Evolutionary conservation across 495 filamentous ascomycete species (phyloP).

Genomic region (Penicillium cinerascens): DNA sequence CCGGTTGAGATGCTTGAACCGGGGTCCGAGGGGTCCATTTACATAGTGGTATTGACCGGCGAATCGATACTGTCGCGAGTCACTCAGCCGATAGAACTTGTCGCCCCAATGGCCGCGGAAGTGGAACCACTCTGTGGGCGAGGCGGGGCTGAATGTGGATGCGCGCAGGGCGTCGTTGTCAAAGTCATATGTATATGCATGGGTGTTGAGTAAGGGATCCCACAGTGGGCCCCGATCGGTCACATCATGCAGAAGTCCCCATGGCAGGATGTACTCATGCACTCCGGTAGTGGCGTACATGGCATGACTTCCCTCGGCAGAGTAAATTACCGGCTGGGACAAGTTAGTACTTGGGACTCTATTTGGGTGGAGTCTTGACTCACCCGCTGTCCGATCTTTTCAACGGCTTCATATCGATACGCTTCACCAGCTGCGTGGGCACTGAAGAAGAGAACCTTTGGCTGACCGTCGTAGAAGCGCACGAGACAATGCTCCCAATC

Average conservation of each 20-base stretch:
- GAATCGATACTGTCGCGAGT: slow-evolving; percentile 77
- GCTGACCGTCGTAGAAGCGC: slow-evolving; percentile 81
- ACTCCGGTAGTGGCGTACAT: slow-evolving; percentile 87
- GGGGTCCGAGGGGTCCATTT: slow-evolving; percentile 83
- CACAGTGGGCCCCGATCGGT: slow-evolving; percentile 91
- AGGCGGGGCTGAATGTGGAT: slow-evolving; percentile 55
- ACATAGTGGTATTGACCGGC: slow-evolving; percentile 92
- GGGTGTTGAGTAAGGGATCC: slow-evolving; percentile 79
- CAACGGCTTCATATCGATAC: slow-evolving; percentile 79
- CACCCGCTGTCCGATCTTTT: slow-evolving; percentile 71
- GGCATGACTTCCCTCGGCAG: slow-evolving; percentile 85
- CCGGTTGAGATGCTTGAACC: slow-evolving; percentile 78
- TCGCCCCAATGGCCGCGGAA: slow-evolving; percentile 91
- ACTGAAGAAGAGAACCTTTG: slow-evolving; percentile 80
- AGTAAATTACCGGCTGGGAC: slow-evolving; percentile 76
- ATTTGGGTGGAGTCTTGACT: slow-evolving; percentile 17
- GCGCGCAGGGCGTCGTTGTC: slow-evolving; percentile 49
- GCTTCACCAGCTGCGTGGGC: slow-evolving; percentile 88
- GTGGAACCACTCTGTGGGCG: slow-evolving; percentile 84
- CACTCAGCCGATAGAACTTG: slow-evolving; percentile 75
- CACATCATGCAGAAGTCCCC: slow-evolving; percentile 78
- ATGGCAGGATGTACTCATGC: slow-evolving; percentile 90
- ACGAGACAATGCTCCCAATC: slow-evolving; percentile 96
- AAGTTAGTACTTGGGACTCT: slow-evolving; percentile 10
- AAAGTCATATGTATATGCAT: slow-evolving; percentile 73